Base-by-base conservation (phyloP, 106 monocot species). In the Chionographis japonica region DNA sequence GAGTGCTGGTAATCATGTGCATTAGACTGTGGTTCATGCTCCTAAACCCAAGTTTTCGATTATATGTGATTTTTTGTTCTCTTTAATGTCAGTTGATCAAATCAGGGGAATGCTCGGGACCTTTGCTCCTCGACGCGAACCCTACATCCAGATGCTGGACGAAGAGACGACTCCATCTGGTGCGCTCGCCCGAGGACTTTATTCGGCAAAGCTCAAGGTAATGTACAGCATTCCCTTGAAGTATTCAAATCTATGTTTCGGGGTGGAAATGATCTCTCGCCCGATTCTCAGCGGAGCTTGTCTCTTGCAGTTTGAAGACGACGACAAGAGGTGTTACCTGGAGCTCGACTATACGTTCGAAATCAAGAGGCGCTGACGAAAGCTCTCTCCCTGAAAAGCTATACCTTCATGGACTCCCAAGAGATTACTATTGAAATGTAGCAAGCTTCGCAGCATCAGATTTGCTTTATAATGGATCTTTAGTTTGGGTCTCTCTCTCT, bases 121-220 rank as follows among this genome's bases (percentile, higher is more conserved):
- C 1, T 85, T 81, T 59, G 74, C 74, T 78, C 85, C 85, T 62
- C 74, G 74, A 19, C 60, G 16, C 8, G 74, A 78, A 7, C 70
- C 74, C 12, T 81, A 81, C 58, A 58, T 54, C 16, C 54, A 78
- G 37, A 12, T 63, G 67, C 63, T 85, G 4, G 85, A 85, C 36
- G 85, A 77, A 62, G 85, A 85, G 68, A 78, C 71, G 3, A 85
- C 81, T 40, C 85, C 85, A 20, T 81, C 81, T 19, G 85, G 85
- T 10, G 12, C 53, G 35, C 38, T 85, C 51, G 81, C 85, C n/a
- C 74, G 81, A 3, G 85, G 85, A 63, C 52, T 37, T 52, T 85
- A 81, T 43, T 73, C 74, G 5, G 85, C 85, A 56, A 77, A 68
- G 54, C 70, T 75, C 3, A 78, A 81, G 85, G 85, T 81, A 68